These are phyloP conservation scores for Pleurotus citrinopileatus DNA, from an alignment of 768 basidiomycete genomes.

Conservation along the genomic window DNA sequence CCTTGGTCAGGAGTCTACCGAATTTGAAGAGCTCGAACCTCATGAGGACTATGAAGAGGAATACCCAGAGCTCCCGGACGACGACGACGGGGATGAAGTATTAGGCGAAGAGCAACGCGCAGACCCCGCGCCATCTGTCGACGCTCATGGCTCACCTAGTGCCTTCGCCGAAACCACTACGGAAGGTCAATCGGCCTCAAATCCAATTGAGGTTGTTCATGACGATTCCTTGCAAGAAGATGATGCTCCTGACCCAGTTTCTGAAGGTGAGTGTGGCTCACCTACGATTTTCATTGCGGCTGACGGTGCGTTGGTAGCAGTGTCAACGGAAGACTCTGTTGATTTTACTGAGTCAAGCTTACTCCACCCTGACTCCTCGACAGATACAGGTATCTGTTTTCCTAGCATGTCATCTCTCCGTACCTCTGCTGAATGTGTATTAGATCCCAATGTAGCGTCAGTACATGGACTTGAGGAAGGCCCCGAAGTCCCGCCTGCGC, in stretches of 20 bases:
- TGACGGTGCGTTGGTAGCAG: not conserved
- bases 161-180: too few relatives aligned
- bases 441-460: not conserved
- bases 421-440: not conserved
- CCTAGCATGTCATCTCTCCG: not conserved
- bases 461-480: not conserved
- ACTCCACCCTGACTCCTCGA: not conserved
- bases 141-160: too few relatives aligned
- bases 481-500: not conserved
- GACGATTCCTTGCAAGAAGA: not conserved
- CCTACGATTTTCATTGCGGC: not conserved
- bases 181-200: not conserved
- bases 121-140: not conserved
- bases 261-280: too few relatives aligned
- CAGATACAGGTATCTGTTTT: not conserved
- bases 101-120: not conserved
- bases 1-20: not conserved
- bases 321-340: not conserved
- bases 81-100: constrained; percentile 11
- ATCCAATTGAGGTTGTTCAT: not conserved
- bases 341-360: not conserved
- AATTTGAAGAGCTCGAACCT: constrained; percentile 4
- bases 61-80: constrained; percentile 12
- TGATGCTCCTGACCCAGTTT: not conserved
- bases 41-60: constrained; percentile 1